Evolutionary conservation across 805 yeast genomes (phyloP), one percentile per base, ranked within the genome.

Genomic region (Debaryomyces hansenii): DNA sequence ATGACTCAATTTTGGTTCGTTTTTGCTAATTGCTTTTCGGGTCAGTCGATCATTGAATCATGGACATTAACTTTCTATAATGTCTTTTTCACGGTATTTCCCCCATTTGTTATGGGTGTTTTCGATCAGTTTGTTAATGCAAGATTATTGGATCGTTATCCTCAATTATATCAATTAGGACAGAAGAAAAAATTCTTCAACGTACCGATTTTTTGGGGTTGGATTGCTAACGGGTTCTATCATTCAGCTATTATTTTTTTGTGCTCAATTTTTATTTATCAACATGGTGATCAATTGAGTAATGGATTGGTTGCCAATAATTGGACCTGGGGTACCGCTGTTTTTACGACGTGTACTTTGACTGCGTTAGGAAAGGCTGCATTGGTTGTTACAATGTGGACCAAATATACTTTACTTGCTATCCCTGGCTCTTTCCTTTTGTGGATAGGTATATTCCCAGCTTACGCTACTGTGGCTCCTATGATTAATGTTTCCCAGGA

Each of bases 1-100:
- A 88, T 94, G 96, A 90, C 97, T 3, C 99, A 94, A 70, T 94
- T 94, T 66, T 94, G 99, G 99, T 94, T 80, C 66, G 97, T 92
- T 16, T 94, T 94, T 63, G 78, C 84, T 49, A 94, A 91, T 64
- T 92, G 90, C 4, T 94, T 82, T 61, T 89, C 97, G 18, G 99
- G 99, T 14, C 97, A 94, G 68, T 89, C 96, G 0, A 84, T 94
- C 57, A 87, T 87, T 63, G 99, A 94, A 66, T 91, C 98, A 0
- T 94, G 99, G 99, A 90, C 97, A 0, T 82, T 95, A 63, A 94
- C 99, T 0, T 87, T 88, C 54, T 95, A 94, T 73, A 94, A 95
- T 61, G 96, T 95, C 9, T 77, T 95, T 44, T 94, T 92, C 67
- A 89, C 98, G 0, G 97, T 88, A 28, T 72, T 90, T 37, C 99